phyloP scores from a whole-genome alignment of 2,329 filamentous ascomycete species.

The Nemania sp. region DNA sequence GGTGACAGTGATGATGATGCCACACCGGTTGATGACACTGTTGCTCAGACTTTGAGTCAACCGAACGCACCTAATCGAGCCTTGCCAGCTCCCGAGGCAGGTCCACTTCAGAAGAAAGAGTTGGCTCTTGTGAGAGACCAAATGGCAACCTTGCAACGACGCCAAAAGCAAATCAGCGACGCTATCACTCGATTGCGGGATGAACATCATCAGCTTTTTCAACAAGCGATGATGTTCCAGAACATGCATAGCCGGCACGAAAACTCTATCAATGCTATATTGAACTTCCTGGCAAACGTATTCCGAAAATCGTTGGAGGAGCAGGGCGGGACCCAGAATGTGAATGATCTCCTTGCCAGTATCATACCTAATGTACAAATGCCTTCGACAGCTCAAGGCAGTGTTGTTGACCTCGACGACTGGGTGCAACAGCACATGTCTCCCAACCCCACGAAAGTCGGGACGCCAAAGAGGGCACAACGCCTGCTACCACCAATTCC shows the following conservation, averaged over 20 bases:
- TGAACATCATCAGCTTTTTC: slow-evolving; percentile 86
- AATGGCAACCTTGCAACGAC: slow-evolving; percentile 78
- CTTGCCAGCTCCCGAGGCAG: slow-evolving; percentile 50
- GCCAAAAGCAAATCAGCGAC: slow-evolving; percentile 83
- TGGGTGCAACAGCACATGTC: slow-evolving; percentile 54
- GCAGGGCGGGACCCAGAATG: slow-evolving; percentile 73
- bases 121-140: slow-evolving; percentile 78
- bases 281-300: slow-evolving; percentile 94
- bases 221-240: slow-evolving; percentile 87
- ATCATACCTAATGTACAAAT: slow-evolving; percentile 65
- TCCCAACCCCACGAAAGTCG: slow-evolving; percentile 44
- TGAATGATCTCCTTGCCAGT: slow-evolving; percentile 82
- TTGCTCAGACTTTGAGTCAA: slow-evolving; percentile 47
- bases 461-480: slow-evolving; percentile 56
- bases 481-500: slow-evolving; percentile 61
- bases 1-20: slow-evolving; percentile 72
- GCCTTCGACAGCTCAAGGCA: slow-evolving; percentile 55
- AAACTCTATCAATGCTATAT: slow-evolving; percentile 97
- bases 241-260: slow-evolving; percentile 94
- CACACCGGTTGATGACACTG: slow-evolving; percentile 46
- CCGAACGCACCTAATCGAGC: slow-evolving; percentile 41
- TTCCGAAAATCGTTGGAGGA: slow-evolving; percentile 93
- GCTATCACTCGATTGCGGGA: slow-evolving; percentile 80
- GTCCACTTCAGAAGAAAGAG: slow-evolving; percentile 69
- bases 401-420: slow-evolving; percentile 65